Conservation (phyloP, 352 stramenopile species). For the Pythium monospermum region DNA sequence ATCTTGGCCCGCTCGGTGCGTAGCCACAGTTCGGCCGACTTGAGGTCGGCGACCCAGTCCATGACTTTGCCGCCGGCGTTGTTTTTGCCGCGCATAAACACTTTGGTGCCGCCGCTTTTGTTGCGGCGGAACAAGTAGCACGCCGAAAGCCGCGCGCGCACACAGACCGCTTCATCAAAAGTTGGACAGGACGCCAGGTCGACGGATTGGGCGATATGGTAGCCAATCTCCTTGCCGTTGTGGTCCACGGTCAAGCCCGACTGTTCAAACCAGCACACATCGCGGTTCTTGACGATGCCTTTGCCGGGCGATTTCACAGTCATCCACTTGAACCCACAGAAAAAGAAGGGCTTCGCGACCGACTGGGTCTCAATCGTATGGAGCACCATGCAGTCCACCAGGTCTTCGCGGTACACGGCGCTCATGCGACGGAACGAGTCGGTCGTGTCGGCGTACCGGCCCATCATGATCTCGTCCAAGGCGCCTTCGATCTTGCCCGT, state of each 20-base stretch:
- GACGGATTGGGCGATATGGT: conserved; percentile 73
- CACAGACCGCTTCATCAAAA: conserved; percentile 47
- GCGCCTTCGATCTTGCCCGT: conserved; percentile 62
- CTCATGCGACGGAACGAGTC: conserved; percentile 63
- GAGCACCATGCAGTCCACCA: conserved; percentile 71
- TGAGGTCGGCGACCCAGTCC: conserved; percentile 66
- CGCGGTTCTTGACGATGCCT: conserved; percentile 69
- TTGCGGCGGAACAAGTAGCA: conserved; percentile 76
- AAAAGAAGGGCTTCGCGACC: conserved; percentile 51
- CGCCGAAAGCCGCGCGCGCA: conserved; percentile 63
- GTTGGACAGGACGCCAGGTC: conserved; percentile 57
- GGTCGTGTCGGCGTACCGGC: conserved; percentile 69
- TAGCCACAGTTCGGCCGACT: conserved; percentile 71
- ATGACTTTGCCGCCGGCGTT: conserved; percentile 63
- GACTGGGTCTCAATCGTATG: conserved; percentile 54
- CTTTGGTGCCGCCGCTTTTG: conserved; percentile 65
- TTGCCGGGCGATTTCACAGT: conserved; percentile 64
- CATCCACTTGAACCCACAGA: conserved; percentile 82
- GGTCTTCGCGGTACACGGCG: conserved; percentile 68
- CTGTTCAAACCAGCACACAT: conserved; percentile 80
- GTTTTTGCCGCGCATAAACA: conserved; percentile 76
- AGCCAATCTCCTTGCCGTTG: conserved; percentile 79
- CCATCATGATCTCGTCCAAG: conserved; percentile 71
- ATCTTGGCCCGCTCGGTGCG: conserved; percentile 48
- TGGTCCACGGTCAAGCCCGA: conserved; percentile 53